A percentile compares a stretch with the other conserved stretches of the same genome.
These are phyloP conservation scores for Grifola frondosa DNA, from an alignment of 1,284 basidiomycete species.

Conservation along the genomic window DNA sequence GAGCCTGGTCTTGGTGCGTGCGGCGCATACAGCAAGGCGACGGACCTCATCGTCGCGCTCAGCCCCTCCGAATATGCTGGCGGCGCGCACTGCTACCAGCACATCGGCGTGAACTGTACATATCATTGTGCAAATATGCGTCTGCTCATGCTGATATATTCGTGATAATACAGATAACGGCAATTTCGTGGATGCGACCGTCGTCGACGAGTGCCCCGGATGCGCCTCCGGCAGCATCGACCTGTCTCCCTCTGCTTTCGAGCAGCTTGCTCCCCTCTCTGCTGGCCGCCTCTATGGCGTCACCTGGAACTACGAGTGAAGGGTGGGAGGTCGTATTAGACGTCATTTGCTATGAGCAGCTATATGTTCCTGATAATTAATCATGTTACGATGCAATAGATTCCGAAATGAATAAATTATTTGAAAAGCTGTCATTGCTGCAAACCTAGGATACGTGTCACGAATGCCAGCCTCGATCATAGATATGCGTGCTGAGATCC, in stretches of 20 bases:
- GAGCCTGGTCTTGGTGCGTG: slow-evolving; percentile 5
- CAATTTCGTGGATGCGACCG: slow-evolving; percentile 5
- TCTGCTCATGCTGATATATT: background rate
- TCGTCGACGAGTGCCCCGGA: slow-evolving; percentile 9
- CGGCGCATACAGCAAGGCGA: background rate
- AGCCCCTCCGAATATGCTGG: slow-evolving; percentile 9
- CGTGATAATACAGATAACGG: slow-evolving; percentile 3
- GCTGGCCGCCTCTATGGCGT: slow-evolving; percentile 6
- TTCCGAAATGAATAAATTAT: too few species aligned
- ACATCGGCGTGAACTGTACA: slow-evolving; percentile 3
- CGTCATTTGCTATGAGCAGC: too few species aligned
- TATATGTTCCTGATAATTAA: too few species aligned
- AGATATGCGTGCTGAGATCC: too few species aligned
- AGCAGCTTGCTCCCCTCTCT: slow-evolving; percentile 2
- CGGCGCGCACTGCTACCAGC: slow-evolving; percentile 12
- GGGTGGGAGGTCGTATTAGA: background rate
- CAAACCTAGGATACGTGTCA: too few species aligned
- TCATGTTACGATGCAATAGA: too few species aligned
- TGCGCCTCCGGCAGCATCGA: slow-evolving; percentile 8
- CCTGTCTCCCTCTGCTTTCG: slow-evolving; percentile 7
- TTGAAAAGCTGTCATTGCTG: too few species aligned
- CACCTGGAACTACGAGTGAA: slow-evolving; percentile 3
- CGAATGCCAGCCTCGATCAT: too few species aligned
- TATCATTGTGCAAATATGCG: background rate
- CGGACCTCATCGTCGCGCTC: slow-evolving; percentile 15